Conservation (phyloP, 192 early-diverging fungal species). For the Spizellomyces sp. region DNA sequence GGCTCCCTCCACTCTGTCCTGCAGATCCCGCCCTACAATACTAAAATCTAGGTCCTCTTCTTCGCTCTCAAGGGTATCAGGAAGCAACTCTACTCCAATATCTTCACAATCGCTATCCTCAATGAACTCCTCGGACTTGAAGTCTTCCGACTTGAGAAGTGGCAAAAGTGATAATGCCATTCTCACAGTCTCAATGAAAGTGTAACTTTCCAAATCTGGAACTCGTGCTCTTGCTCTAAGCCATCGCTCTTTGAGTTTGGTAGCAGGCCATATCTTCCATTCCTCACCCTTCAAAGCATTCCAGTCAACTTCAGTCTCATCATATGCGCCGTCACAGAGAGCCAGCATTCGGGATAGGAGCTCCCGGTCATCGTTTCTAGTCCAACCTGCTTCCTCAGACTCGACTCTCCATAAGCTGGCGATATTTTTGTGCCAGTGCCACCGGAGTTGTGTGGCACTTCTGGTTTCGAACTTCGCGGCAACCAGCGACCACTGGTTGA, state of each 20-base stretch:
- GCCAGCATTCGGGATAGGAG: conserved; percentile 5
- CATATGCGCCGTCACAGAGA: background rate
- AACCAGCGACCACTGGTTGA: conserved; percentile 1
- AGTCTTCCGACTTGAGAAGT: background rate
- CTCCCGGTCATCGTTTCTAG: conserved; percentile 7
- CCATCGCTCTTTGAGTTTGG: background rate
- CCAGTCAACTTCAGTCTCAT: conserved; percentile 12
- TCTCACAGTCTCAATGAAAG: conserved; percentile 7
- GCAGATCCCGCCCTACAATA: no score
- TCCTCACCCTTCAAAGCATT: background rate
- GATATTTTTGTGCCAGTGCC: background rate
- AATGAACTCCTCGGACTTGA: background rate
- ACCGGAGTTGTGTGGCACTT: background rate
- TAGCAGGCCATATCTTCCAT: background rate
- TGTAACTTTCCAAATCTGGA: background rate
- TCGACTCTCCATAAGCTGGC: background rate
- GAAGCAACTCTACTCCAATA: background rate
- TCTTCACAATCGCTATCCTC: background rate
- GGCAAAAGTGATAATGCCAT: background rate
- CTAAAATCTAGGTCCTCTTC: background rate
- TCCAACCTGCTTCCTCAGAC: conserved; percentile 4
- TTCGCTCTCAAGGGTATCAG: background rate
- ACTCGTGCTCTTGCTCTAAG: conserved; percentile 8
- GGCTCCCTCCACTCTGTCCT: no score
- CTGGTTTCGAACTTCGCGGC: background rate